Evolutionary conservation across 495 filamentous ascomycete genomes (phyloP).

Genomic region (Talaromyces thailandensis): DNA sequence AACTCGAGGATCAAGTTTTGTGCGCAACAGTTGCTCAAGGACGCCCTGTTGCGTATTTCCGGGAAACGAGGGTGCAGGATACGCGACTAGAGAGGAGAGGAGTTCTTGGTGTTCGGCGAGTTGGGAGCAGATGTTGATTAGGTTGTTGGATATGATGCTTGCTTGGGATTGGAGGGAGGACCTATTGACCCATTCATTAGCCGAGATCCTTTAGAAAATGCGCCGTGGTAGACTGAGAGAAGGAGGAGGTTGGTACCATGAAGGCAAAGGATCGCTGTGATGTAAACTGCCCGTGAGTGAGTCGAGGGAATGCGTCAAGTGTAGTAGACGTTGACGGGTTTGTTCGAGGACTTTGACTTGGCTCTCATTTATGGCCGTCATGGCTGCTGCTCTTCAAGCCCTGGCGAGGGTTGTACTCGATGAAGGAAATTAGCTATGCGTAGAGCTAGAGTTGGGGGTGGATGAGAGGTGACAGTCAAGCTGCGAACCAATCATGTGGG

Average conservation of each 20-base stretch:
- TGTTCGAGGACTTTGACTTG: conserved; percentile 69
- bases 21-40: conserved; percentile 59
- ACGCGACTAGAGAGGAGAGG: conserved; percentile 53
- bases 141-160: conserved; percentile 54
- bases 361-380: conserved; percentile 32
- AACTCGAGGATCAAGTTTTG: conserved; percentile 69
- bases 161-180: conserved; percentile 61
- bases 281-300: conserved; percentile 49
- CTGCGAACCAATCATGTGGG: conserved; percentile 4
- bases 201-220: too few relatives aligned
- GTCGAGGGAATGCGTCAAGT: conserved; percentile 56
- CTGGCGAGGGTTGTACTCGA: background rate
- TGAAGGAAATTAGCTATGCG: background rate
- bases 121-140: conserved; percentile 49
- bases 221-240: conserved; percentile 8
- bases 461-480: background rate
- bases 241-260: conserved; percentile 39
- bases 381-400: background rate
- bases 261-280: conserved; percentile 47
- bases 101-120: conserved; percentile 49
- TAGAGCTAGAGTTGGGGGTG: background rate
- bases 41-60: conserved; percentile 56
- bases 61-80: conserved; percentile 70
- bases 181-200: conserved; percentile 37
- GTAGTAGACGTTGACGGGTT: conserved; percentile 60